A percentile compares a stretch with the other conserved stretches of the same genome.
These are phyloP conservation scores for Crataegus laevigata DNA, from an alignment of 306 rosid genomes.

Conservation along the genomic window DNA sequence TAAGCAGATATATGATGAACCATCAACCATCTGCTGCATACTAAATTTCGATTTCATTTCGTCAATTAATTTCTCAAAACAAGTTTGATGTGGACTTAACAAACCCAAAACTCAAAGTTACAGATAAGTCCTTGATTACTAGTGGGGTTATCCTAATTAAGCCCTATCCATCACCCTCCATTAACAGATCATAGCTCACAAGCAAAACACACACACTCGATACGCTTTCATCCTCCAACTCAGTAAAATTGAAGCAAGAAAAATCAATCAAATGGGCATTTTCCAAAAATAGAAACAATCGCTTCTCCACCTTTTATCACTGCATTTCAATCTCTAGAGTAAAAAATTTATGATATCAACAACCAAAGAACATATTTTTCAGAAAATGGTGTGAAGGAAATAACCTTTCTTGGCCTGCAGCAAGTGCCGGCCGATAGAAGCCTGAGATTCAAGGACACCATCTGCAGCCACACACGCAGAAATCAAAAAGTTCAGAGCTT, in stretches of 20 bases:
- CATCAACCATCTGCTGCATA: not conserved
- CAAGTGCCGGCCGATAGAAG: constrained; percentile 50
- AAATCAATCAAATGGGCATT: not conserved
- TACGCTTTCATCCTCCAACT: not conserved
- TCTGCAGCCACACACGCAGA: constrained; percentile 38
- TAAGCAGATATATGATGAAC: not conserved
- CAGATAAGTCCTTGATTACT: not conserved
- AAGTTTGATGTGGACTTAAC: not conserved
- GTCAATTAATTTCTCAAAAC: not conserved
- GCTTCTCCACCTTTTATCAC: constrained; percentile 16
- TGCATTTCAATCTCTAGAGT: not conserved
- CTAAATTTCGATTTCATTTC: not conserved
- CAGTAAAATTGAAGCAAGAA: not conserved
- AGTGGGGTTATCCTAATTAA: not conserved
- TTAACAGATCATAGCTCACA: not conserved
- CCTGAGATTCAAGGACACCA: constrained; percentile 34
- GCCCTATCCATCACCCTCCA: not conserved
- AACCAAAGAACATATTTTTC: not conserved
- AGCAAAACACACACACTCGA: not conserved
- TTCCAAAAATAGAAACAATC: not conserved
- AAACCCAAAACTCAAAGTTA: not conserved
- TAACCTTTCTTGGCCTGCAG: constrained; percentile 81
- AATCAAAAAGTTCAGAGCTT: not conserved
- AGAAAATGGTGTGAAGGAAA: not conserved
- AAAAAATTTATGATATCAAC: not conserved